Conservation (phyloP, 129 eudicot species). For the Apium graveolens region DNA sequence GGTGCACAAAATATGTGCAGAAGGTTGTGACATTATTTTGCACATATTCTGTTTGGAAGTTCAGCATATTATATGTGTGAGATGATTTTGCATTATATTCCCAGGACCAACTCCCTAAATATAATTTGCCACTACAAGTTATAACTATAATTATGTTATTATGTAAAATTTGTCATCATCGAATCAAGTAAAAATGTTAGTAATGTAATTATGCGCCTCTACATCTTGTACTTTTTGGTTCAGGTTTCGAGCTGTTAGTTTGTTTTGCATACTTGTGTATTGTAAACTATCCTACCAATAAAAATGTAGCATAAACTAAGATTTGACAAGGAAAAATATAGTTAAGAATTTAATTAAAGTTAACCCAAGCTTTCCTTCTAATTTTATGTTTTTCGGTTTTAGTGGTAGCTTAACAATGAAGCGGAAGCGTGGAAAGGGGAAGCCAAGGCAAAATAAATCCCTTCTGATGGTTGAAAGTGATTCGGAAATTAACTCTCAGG, state of each 20-base stretch:
- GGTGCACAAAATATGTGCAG: too few species aligned
- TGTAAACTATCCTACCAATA: background rate
- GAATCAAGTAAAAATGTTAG: background rate
- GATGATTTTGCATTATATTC: background rate
- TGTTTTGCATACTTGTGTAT: background rate
- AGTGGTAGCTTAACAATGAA: conserved; percentile 32
- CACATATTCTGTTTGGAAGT: too few species aligned
- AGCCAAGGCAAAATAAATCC: conserved; percentile 43
- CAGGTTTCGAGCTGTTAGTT: background rate
- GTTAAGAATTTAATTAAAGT: background rate
- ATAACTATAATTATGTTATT: too few species aligned
- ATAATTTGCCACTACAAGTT: background rate
- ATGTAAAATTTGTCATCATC: background rate
- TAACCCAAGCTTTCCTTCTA: background rate
- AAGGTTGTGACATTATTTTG: too few species aligned
- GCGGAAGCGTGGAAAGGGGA: conserved; percentile 66
- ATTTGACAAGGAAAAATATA: too few species aligned
- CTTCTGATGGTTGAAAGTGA: conserved; percentile 39
- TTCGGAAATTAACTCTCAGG: conserved; percentile 24
- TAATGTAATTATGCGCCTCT: background rate
- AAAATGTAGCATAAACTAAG: background rate
- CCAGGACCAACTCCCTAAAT: background rate
- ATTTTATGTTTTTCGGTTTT: background rate
- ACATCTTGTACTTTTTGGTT: too few species aligned
- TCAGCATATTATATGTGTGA: too few species aligned